Evolutionary conservation across 768 basidiomycete genomes (phyloP), one percentile per base, ranked within the genome.

Genomic region (Lentinula detonsa): DNA sequence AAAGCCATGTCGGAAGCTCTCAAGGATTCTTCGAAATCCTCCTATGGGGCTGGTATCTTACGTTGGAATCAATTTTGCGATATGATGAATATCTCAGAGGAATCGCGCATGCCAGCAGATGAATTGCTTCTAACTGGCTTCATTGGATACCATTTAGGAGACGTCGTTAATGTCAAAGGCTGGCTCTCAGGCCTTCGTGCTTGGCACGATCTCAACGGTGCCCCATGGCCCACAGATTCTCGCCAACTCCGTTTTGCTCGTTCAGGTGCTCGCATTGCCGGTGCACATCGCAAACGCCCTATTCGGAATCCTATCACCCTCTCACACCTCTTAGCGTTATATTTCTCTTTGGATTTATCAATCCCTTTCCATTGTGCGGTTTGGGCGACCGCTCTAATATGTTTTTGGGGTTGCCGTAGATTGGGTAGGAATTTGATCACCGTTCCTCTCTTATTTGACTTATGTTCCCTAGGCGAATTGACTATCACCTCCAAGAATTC

Each of bases 121-220:
- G 66, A 69, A 10, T 1, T 60, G 1, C 63, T 77, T n/a, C 48
- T 77, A 1, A 45, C 68, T 9, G 55, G 65, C 9, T 79, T 78
- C 39, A 50, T 66, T 1, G 68, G 72, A 1, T 42, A 61, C 0
- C 53, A 48, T 2, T 63, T 68, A 0, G 68, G 72, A 0, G 28
- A 59, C 0, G 50, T 61, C 0, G 64, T 4, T 11, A 71, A 71
- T 0, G 65, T 77, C 33, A 65, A 66, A 2, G 65, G 63, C 1
- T 79, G 77, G 77, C 39, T 79, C 1, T 68, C 73, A 0, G 73
- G 73, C 1, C 21, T 80, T 0, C 62, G 70, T 0, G 66, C 66
- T 4, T 81, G 77, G 76, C 77, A 80, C 53, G 40, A 68, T 2
- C 5, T 71, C 11, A 65, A 76, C 34, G 59, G 68, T 4, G 76